Evolutionary conservation across 805 yeast genomes (phyloP).

Genomic region (Cyberlindnera mycetangii): DNA sequence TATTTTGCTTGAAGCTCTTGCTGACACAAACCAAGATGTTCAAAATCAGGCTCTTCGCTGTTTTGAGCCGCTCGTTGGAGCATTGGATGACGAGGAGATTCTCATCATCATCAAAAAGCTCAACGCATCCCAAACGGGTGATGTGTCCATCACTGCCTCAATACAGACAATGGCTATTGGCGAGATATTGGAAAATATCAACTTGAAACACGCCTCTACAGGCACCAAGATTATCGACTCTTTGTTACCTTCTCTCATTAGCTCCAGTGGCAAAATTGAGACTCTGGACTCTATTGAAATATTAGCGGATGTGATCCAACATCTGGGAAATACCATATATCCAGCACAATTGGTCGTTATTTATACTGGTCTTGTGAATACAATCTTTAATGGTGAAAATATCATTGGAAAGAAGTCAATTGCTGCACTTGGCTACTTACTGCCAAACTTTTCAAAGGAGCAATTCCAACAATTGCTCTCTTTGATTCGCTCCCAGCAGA

Average conservation of each 20-base stretch:
- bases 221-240: conserved; percentile 33
- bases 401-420: conserved; percentile 51
- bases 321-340: conserved; percentile 42
- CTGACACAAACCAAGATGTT: conserved; percentile 68
- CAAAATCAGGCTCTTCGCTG: conserved; percentile 71
- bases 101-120: conserved; percentile 19
- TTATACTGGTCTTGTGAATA: conserved; percentile 31
- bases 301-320: conserved; percentile 50
- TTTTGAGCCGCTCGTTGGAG: conserved; percentile 37
- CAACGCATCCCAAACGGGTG: conserved; percentile 19
- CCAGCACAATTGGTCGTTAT: conserved; percentile 33
- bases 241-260: conserved; percentile 36
- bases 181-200: conserved; percentile 26
- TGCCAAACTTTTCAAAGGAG: conserved; percentile 28
- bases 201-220: conserved; percentile 23
- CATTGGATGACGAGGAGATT: conserved; percentile 26
- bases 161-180: conserved; percentile 28
- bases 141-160: conserved; percentile 28
- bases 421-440: conserved; percentile 43
- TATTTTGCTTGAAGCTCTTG: conserved; percentile 42
- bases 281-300: conserved; percentile 60
- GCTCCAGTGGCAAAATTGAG: conserved; percentile 30
- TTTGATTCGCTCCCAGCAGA: conserved; percentile 20
- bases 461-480: conserved; percentile 26
- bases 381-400: conserved; percentile 40